A percentile compares a stretch with the other conserved stretches of the same genome.
These are phyloP conservation scores for Harringtonia lauricola DNA, from an alignment of 2,329 filamentous ascomycete species.

Conservation along the genomic window DNA sequence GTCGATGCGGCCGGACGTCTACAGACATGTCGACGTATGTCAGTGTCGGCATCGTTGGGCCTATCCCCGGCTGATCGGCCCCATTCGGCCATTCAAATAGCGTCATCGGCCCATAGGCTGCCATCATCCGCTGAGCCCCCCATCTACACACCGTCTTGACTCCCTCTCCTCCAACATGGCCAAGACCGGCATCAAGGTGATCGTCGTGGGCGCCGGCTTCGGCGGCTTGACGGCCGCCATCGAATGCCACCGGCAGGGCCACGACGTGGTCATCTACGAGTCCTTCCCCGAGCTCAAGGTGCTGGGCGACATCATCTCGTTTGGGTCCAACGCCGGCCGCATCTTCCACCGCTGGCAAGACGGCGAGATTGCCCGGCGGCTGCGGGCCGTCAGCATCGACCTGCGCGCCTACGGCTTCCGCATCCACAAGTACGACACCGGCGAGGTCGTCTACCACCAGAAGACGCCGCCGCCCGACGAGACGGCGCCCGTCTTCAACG, in stretches of 20 bases:
- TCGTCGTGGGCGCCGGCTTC: conserved; percentile 43
- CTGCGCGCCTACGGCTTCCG: conserved; percentile 43
- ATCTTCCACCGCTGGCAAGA: conserved; percentile 49
- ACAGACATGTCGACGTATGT: too few species aligned
- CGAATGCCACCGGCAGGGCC: conserved; percentile 50
- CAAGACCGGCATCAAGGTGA: conserved; percentile 39
- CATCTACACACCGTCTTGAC: neutral
- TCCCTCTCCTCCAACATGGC: too few species aligned
- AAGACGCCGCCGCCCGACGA: conserved; percentile 29
- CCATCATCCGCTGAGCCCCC: too few species aligned
- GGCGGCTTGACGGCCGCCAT: conserved; percentile 52
- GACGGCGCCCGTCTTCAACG: conserved; percentile 43
- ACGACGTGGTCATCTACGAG: conserved; percentile 47
- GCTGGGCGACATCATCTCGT: conserved; percentile 52
- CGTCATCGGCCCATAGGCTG: too few species aligned
- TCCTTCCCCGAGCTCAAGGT: conserved; percentile 44
- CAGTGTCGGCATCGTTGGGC: too few species aligned
- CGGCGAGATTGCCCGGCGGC: conserved; percentile 32
- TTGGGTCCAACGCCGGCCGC: conserved; percentile 47
- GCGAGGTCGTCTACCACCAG: conserved; percentile 49
- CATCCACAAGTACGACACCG: conserved; percentile 49
- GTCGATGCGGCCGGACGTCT: too few species aligned
- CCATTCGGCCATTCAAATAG: too few species aligned
- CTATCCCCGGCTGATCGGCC: too few species aligned
- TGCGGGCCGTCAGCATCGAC: conserved; percentile 41